Evolutionary conservation across 441 rosid genomes (phyloP), one percentile per base, ranked within the genome.

Genomic region (Melastoma candidum): DNA sequence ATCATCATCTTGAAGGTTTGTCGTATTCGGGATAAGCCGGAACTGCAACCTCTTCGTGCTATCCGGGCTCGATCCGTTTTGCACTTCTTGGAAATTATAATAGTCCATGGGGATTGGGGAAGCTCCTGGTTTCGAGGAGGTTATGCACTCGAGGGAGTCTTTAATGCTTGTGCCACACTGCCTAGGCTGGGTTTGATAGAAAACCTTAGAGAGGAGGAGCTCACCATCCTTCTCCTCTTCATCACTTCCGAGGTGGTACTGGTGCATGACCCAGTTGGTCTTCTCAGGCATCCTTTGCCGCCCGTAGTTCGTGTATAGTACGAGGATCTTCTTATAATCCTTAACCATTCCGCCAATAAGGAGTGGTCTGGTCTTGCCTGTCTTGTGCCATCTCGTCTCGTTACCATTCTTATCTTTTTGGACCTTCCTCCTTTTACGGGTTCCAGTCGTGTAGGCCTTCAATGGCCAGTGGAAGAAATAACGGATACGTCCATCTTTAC

Each of bases 221-320:
- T 89, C 97, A 0, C 99, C 97, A 47, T 93, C 96, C 68, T 79
- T 93, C 69, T 93, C 99, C 46, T 89, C 96, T 53, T 89, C 95
- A 26, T 71, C 71, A 67, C 70, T 57, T 26, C 99, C 99, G 36
- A 87, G 77, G 67, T 92, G 98, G 70, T 92, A 92, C 60, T 92
- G 98, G 64, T 92, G 98, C 95, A 92, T 92, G 32, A 92, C 96
- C 99, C 99, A 93, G 60, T 80, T 87, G 26, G 97, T 93, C 58
- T 93, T 93, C 71, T 87, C 99, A 0, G 99, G 93, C 57, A 89
- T 93, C 65, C 76, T 78, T 57, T 89, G 90, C 67, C 97, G 79
- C 1, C 99, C 97, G 54, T 89, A 89, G 72, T 93, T 93, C 41
- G 93, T 87, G 79, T 93, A 93, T 52, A 93, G 97, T 2, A 93